Evolutionary conservation across 495 filamentous ascomycete genomes (phyloP).

Genomic region (Staphylotrichum longicolle): DNA sequence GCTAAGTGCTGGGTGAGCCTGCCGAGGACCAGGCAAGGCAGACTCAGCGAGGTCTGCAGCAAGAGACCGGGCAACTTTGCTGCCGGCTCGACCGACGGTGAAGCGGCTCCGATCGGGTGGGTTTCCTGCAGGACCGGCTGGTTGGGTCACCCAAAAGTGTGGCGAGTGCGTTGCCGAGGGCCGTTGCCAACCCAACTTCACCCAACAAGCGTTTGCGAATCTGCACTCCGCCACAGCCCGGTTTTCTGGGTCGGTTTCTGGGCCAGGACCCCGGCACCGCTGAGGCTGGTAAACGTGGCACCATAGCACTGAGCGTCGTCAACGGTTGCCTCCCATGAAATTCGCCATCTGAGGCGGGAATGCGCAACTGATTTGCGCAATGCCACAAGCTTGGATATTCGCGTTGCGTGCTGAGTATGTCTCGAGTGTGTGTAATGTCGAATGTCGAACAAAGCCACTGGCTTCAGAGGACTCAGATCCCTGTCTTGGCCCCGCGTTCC

Average conservation of each 20-base stretch:
- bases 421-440: too few species aligned
- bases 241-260: slow-evolving; percentile 11
- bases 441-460: too few species aligned
- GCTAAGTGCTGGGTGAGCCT: slow-evolving; percentile 7
- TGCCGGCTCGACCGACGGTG: slow-evolving; percentile 8
- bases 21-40: slow-evolving; percentile 12
- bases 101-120: slow-evolving; percentile 9
- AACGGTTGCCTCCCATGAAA: slow-evolving; percentile 21
- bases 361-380: slow-evolving; percentile 7
- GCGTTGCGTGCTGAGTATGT: too few species aligned
- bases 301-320: background rate
- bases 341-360: slow-evolving; percentile 23
- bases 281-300: slow-evolving; percentile 38
- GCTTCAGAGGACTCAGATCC: slow-evolving; percentile 3
- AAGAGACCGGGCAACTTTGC: background rate
- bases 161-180: slow-evolving; percentile 14
- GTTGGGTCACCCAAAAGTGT: slow-evolving; percentile 7
- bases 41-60: slow-evolving; percentile 1
- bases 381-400: background rate
- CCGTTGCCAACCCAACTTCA: slow-evolving; percentile 2
- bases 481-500: slow-evolving; percentile 35
- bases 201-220: background rate
- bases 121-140: slow-evolving; percentile 13
- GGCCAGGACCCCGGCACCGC: slow-evolving; percentile 15
- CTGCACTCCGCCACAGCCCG: slow-evolving; percentile 34